phyloP scores from a whole-genome alignment of 345 rosid species.

The Turritis glabra region DNA sequence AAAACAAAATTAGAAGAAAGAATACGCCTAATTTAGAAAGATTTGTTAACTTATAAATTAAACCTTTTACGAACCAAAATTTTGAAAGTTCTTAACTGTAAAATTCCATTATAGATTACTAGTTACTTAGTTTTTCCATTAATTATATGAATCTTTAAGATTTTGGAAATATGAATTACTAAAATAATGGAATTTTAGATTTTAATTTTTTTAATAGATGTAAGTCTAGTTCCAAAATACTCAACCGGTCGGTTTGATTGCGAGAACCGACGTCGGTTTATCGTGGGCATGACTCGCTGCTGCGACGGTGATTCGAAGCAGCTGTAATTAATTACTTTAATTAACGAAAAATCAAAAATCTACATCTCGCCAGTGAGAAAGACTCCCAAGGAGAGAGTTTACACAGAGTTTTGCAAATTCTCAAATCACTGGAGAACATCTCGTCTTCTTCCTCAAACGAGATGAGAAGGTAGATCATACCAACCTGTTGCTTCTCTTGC shows the following conservation, averaged over 20 bases:
- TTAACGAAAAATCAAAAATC: constrained; percentile 12
- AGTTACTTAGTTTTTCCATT: background rate
- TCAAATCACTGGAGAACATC: background rate
- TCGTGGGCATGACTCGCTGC: background rate
- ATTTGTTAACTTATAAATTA: background rate
- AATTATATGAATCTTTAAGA: background rate
- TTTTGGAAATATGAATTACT: background rate
- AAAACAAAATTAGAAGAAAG: background rate
- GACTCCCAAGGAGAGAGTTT: constrained; percentile 8
- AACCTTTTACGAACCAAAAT: background rate
- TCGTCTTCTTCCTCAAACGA: constrained; percentile 6
- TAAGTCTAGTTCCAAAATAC: background rate
- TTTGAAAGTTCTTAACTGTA: background rate
- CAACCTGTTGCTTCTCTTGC: background rate
- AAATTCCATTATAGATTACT: background rate
- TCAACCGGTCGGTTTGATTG: constrained; percentile 23
- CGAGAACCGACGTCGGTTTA: constrained; percentile 8
- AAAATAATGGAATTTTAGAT: background rate
- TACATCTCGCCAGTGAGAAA: constrained; percentile 27
- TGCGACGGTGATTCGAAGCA: constrained; percentile 20
- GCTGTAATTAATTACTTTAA: constrained; percentile 15
- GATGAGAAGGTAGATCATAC: constrained; percentile 34
- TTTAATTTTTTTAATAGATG: background rate
- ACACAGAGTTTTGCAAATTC: constrained; percentile 3
- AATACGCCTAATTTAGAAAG: background rate